Evolutionary conservation across 495 filamentous ascomycete genomes (phyloP), one percentile per base, ranked within the genome.

Genomic region (Podospora tetraspora): DNA sequence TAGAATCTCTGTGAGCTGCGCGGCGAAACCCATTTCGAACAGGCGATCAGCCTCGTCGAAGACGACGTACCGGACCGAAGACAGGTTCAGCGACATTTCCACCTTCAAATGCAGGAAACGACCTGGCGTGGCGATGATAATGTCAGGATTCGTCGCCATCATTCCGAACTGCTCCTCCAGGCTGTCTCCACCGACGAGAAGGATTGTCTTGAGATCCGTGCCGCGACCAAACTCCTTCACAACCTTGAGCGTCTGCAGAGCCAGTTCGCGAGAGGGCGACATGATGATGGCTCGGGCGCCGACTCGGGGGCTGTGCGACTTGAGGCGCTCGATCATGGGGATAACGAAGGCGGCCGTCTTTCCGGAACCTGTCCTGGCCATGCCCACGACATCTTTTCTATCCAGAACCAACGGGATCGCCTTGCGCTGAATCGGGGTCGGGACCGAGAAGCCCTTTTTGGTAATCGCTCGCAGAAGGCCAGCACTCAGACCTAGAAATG

Each of bases 331-430:
- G 68, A 99, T 91, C 94, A 99, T 95, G 57, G 95, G 95, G 66
- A 99, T 94, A 6, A 99, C 92, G 76, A 99, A 99, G 16, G 95
- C 94, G 2, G 94, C 95, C 1, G 94, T 97, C 81, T 99, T 99
- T 77, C 95, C 95, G 52, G 92, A 96, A 76, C 95, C 95, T 22
- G 95, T 99, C 62, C 95, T 85, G 4, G 95, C 95, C 96, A 98
- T 99, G 67, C 92, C 95, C 9, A 98, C 93, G 5, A 99, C 92
- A 83, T 99, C 94, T 72, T 90, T 87, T 64, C 90, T 86, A 59
- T 97, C 92, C 74, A 97, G 83, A 57, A 97, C 84, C 65, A 98
- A 83, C 5, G 95, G 95, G 59, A 99, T 95, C 10, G 95, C 91
- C 81, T 97, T 97, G 43, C 95, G 86, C 82, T 99, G 95, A 77